phyloP scores from a whole-genome alignment of 2,329 filamentous ascomycete genomes.

The Bretziella fagacearum region DNA sequence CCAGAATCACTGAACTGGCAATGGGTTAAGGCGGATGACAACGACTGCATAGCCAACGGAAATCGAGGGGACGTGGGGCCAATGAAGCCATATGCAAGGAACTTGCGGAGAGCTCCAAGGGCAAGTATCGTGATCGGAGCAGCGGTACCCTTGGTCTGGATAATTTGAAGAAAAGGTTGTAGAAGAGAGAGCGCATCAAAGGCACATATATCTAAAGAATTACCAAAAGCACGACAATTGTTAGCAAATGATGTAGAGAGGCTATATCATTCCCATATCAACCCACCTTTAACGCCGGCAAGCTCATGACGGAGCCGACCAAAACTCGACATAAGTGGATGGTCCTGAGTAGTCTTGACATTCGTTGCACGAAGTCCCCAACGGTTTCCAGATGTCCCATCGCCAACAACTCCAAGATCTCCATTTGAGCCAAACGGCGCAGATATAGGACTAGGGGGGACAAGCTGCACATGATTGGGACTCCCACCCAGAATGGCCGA shows the following conservation, averaged over 20 bases:
- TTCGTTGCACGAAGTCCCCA: conserved; percentile 93
- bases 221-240: not conserved
- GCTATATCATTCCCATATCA: not conserved
- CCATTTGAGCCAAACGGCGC: conserved; percentile 22
- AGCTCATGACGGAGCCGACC: conserved; percentile 76
- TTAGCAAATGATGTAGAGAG: conserved; percentile 1
- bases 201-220: conserved; percentile 51
- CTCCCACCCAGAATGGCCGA: conserved; percentile 81
- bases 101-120: conserved; percentile 84
- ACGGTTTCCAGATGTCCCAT: conserved; percentile 50
- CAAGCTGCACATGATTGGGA: conserved; percentile 39
- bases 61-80: conserved; percentile 71
- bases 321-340: conserved; percentile 89
- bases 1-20: conserved; percentile 92
- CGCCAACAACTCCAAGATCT: conserved; percentile 26
- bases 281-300: conserved; percentile 60
- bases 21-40: conserved; percentile 90
- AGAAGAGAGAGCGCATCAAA: conserved; percentile 85
- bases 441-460: conserved; percentile 26
- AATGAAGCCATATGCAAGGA: conserved; percentile 88
- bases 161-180: conserved; percentile 89
- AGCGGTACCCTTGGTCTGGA: conserved; percentile 88
- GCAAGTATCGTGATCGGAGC: conserved; percentile 92
- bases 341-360: conserved; percentile 93
- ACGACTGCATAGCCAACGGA: conserved; percentile 77